Conservation (phyloP, 2,329 filamentous ascomycete genomes). For the Teratosphaeria zuluensis region DNA sequence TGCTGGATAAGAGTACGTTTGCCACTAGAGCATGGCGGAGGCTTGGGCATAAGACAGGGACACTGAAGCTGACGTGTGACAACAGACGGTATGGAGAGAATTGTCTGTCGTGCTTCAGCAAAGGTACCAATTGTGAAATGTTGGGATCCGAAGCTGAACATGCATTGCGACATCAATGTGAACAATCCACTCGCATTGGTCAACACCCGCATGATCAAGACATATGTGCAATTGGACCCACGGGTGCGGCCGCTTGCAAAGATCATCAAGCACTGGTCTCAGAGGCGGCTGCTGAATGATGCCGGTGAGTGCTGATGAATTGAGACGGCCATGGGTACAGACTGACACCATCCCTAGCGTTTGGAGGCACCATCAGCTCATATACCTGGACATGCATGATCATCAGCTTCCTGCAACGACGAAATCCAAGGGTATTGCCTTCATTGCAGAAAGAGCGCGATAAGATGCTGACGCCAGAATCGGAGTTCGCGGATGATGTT, state of each 20-base stretch:
- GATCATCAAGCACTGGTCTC: slow-evolving; percentile 97
- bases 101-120: slow-evolving; percentile 86
- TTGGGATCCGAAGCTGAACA: slow-evolving; percentile 84
- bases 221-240: slow-evolving; percentile 87
- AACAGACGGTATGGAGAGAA: slow-evolving; percentile 87
- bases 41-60: neutral
- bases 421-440: slow-evolving; percentile 73
- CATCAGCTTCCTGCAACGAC: slow-evolving; percentile 86
- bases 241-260: slow-evolving; percentile 87
- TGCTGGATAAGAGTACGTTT: slow-evolving; percentile 70
- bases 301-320: slow-evolving; percentile 59
- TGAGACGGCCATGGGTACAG: neutral
- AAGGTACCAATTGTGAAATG: slow-evolving; percentile 98
- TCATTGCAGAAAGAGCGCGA: slow-evolving; percentile 67
- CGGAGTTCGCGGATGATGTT: slow-evolving; percentile 80
- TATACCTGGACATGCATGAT: slow-evolving; percentile 99
- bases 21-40: neutral
- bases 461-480: slow-evolving; percentile 50
- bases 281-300: slow-evolving; percentile 85
- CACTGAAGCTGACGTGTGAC: slow-evolving; percentile 13
- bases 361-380: slow-evolving; percentile 88
- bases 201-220: slow-evolving; percentile 96
- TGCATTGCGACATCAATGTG: slow-evolving; percentile 97
- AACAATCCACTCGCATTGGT: slow-evolving; percentile 93
- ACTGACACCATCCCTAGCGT: slow-evolving; percentile 46